Base-by-base conservation (phyloP, 2,329 filamentous ascomycete species). In the Aspergillaceae sp. region DNA sequence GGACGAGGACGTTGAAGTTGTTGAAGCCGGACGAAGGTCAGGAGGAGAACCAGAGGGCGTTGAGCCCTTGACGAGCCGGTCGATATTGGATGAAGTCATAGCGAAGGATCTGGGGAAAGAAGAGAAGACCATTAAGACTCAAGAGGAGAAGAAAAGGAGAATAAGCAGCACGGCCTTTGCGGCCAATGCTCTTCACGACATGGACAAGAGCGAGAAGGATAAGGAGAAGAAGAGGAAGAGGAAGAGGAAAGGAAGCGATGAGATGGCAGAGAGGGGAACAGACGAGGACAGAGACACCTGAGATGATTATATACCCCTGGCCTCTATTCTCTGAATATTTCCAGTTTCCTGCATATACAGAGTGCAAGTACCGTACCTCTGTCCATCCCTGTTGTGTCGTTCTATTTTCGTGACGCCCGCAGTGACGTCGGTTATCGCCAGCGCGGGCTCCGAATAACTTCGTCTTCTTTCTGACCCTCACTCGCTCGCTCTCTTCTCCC, bases 11-110 rank as follows among this genome's bases (percentile, higher is more conserved):
- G 41, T 10, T 10, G 38, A 26, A 40, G 19, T 19, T 19, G 19
- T 19, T 2, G 19, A 19, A 19, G 28, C 28, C 6, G 40, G n/a
- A 7, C 1, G 28, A 44, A 38, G 50, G 50, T 42, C 47, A 49
- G 40, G 45, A 38, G 43, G 9, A 35, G 30, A 9, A 32, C 8
- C 8, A 9, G 42, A 41, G 11, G 42, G 30, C 10, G 42, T n/a
- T 7, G 87, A 84, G 60, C 90, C 91, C 72, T 96, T 97, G 71
- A 97, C 87, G 60, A 95, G 79, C 60, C 89, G 88, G 71, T 96
- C 90, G 62, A 94, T 76, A 51, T 79, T 69, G 33, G 83, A 78
- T 29, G 40, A 9, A 56, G 79, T 74, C 80, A 85, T 84, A 51
- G 43, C 34, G 41, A 35, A 40, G 45, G n/a, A 36, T n/a, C 34